Evolutionary conservation across 192 early-diverging fungal species (phyloP), one percentile per base, ranked within the genome.

Genomic region (Geosiphon pyriformis): DNA sequence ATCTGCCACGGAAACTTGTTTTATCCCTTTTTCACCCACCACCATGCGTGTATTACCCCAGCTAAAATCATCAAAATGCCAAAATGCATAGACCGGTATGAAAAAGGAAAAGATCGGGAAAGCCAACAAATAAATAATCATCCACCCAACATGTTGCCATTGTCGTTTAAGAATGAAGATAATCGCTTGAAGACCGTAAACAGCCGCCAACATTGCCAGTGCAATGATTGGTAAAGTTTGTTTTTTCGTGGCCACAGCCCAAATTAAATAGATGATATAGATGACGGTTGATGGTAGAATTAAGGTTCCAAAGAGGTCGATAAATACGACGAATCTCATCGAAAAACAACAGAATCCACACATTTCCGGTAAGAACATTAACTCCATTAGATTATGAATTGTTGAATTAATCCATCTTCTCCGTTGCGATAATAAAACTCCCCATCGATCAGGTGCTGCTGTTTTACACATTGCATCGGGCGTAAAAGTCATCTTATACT

Each of bases 321-420:
- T 70, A 70, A 96, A 89, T 10, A 98, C 93, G 25, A 98, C 85
- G 75, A 98, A 96, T 47, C 94, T 87, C 94, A 98, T 96, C 2
- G 94, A 95, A 77, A 98, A 93, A 77, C 92, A 98, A 79, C 92
- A 95, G 76, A 93, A 92, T 17, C 94, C 94, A 69, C 96, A 98
- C 76, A 98, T 84, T 68, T 96, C 85, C 1, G 86, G 83, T 23
- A 96, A 69, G 65, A 88, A 83, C 37, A 95, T 72, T 20, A 98
- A 80, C 79, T 98, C 96, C 47, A 92, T 78, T 68, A 96, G 73
- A 70, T 98, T 98, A 78, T 98, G 96, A 27, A 98, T 88, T 0
- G 96, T 98, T 11, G 94, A 96, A 78, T 98, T 98, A 78, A 98
- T 98, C 96, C 96, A 98, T 23, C 96, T 89, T 70, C 96, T 90